Percentiles rank a stretch among this genome's conserved stretches.
phyloP scores from a whole-genome alignment of 2,329 filamentous ascomycete genomes.

The Aspergillus udagawae region DNA sequence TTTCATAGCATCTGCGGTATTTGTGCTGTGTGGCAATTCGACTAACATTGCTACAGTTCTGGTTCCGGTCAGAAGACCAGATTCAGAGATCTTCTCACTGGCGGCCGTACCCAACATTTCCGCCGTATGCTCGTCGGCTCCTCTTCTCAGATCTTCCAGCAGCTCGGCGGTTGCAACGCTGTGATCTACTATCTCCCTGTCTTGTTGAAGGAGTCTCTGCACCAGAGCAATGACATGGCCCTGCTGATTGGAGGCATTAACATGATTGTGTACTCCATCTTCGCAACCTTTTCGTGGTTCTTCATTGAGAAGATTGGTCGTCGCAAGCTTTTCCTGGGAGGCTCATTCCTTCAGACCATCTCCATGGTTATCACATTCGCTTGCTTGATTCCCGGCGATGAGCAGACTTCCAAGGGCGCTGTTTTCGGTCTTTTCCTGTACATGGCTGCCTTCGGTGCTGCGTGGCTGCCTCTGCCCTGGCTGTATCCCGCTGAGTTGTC shows the following conservation, averaged over 20 bases:
- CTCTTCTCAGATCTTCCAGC: constrained; percentile 44
- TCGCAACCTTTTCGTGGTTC: constrained; percentile 45
- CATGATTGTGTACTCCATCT: constrained; percentile 44
- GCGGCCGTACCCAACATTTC: constrained; percentile 38
- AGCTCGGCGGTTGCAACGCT: constrained; percentile 49
- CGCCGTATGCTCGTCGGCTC: constrained; percentile 39
- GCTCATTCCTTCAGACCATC: constrained; percentile 37
- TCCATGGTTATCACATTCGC: constrained; percentile 39
- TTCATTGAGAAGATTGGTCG: constrained; percentile 49
- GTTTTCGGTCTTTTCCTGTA: constrained; percentile 64
- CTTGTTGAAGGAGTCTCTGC: constrained; percentile 45
- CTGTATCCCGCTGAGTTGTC: constrained; percentile 49
- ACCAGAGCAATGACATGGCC: constrained; percentile 39
- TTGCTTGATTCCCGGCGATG: constrained; percentile 32
- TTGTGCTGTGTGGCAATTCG: constrained; percentile 33
- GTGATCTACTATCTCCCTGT: constrained; percentile 49
- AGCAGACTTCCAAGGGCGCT: constrained; percentile 31
- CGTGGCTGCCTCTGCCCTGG: constrained; percentile 63
- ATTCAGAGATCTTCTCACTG: constrained; percentile 41
- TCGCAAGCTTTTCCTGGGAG: constrained; percentile 39
- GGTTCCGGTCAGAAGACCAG: constrained; percentile 49
- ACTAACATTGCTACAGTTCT: constrained; percentile 44
- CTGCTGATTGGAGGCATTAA: constrained; percentile 52
- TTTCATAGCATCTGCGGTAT: not conserved
- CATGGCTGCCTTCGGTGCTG: constrained; percentile 65